Conservation (phyloP, 192 early-diverging fungal genomes). For the Backusella circina region DNA sequence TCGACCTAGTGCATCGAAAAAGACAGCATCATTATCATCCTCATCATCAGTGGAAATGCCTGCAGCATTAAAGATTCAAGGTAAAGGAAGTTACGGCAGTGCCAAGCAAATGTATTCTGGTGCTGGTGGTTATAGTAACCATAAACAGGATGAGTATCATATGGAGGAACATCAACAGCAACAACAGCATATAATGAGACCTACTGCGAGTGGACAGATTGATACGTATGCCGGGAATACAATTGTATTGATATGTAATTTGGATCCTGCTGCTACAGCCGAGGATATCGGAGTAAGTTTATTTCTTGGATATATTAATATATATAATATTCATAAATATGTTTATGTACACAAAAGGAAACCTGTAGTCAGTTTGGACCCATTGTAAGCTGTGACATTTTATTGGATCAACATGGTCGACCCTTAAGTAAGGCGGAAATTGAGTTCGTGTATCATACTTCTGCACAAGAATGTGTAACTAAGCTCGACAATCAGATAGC, state of each 20-base stretch:
- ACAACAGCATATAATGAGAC: background rate
- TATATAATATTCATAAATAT: no score
- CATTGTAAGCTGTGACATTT: conserved; percentile 33
- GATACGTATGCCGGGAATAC: background rate
- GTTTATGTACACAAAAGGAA: conserved; percentile 21
- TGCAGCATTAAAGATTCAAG: background rate
- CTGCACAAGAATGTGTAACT: conserved; percentile 35
- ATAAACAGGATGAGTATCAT: background rate
- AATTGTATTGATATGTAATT: conserved; percentile 40
- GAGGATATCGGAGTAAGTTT: conserved; percentile 43
- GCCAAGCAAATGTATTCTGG: background rate
- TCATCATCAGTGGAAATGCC: background rate
- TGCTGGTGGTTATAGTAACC: background rate
- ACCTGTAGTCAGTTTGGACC: conserved; percentile 34
- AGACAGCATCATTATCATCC: no score
- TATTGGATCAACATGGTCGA: conserved; percentile 27
- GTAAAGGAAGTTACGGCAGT: background rate
- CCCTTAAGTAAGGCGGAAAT: conserved; percentile 41
- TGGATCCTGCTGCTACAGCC: conserved; percentile 45
- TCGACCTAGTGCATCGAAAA: background rate
- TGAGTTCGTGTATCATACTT: conserved; percentile 34
- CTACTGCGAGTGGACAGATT: background rate
- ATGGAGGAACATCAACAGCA: background rate
- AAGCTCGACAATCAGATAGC: conserved; percentile 40
- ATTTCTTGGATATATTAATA: background rate